Conservation (phyloP, 805 yeast genomes). For the Tetrapisispora fleetii region DNA sequence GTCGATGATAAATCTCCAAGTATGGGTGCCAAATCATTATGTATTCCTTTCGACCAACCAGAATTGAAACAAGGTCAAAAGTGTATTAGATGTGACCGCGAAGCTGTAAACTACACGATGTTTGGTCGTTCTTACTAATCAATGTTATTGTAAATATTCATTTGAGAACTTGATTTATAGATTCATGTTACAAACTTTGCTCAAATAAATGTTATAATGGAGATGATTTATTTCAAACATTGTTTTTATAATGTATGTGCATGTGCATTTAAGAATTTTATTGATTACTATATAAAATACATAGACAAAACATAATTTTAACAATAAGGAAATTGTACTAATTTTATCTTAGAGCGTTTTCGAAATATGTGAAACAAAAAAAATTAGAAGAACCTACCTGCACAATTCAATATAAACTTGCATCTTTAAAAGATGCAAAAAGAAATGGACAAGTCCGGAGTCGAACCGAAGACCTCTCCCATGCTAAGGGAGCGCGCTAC, state of each 20-base stretch:
- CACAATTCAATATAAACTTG: too few species aligned
- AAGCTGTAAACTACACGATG: slow-evolving; percentile 80
- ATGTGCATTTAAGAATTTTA: neutral
- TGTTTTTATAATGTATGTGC: neutral
- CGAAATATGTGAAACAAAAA: too few species aligned
- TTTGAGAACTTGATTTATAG: neutral
- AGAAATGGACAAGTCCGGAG: slow-evolving; percentile 61
- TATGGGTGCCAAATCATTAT: slow-evolving; percentile 98
- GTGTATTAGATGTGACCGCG: slow-evolving; percentile 75
- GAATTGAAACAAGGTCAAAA: slow-evolving; percentile 64
- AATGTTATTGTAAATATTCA: neutral
- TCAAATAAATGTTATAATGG: neutral
- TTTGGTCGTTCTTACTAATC: slow-evolving; percentile 89
- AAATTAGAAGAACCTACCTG: too few species aligned
- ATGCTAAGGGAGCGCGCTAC: slow-evolving; percentile 56
- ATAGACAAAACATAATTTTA: neutral
- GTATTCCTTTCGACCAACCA: slow-evolving; percentile 94
- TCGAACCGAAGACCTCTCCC: slow-evolving; percentile 49
- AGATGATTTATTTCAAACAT: neutral
- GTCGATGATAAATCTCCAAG: slow-evolving; percentile 94
- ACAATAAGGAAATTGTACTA: neutral
- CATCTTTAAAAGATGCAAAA: too few species aligned
- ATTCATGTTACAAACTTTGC: neutral
- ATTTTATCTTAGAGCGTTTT: too few species aligned
- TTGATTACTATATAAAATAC: neutral